Evolutionary conservation across 371 early-diverging fungal genomes (phyloP), one percentile per base, ranked within the genome.

Genomic region (Rhizopus arrhizus): DNA sequence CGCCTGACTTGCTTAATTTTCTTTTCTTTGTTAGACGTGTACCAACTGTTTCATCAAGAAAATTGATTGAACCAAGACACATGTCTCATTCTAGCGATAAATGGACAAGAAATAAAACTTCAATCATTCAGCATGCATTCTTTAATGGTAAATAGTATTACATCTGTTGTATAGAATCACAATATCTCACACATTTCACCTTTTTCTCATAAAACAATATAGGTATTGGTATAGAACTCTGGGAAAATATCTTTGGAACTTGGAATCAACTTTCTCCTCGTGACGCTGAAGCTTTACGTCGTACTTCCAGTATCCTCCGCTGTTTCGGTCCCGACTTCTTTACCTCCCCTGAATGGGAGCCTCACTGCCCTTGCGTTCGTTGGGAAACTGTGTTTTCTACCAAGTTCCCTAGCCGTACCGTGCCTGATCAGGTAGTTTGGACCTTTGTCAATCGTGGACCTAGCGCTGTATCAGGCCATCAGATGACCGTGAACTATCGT

Each of bases 171-270:
- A 10, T 40, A 40, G 8, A 2, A 40, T 10, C 10, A 40, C 40
- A 40, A 12, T 12, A 5, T 8, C 31, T 32, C 10, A 46, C 11
- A 45, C n/a, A 3, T 3, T 29, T 34, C 13, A 38, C 36, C 28
- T n/a, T 12, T 16, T 35, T 48, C 31, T 56, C 4, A 47, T 7
- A 16, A 28, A 22, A 22, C 10, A 15, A 15, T 16, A 5, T 33
- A 70, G 70, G 70, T 38, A 53, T 70, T 50, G 70, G 70, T 34
- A 57, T 70, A 51, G 70, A 70, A 50, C 47, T 65, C 29, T 65
- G 65, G 70, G 70, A 70, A 60, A 70, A 70, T 29, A 65, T 70
- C 54, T 70, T 70, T 60, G 70, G 70, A 50, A 62, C 61, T 10
- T 70, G 63, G 60, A 70, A 70, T 29, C 63, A 62, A 50, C 29